Base-by-base conservation (phyloP, 345 rosid species). In the Kernera saxatilis region DNA sequence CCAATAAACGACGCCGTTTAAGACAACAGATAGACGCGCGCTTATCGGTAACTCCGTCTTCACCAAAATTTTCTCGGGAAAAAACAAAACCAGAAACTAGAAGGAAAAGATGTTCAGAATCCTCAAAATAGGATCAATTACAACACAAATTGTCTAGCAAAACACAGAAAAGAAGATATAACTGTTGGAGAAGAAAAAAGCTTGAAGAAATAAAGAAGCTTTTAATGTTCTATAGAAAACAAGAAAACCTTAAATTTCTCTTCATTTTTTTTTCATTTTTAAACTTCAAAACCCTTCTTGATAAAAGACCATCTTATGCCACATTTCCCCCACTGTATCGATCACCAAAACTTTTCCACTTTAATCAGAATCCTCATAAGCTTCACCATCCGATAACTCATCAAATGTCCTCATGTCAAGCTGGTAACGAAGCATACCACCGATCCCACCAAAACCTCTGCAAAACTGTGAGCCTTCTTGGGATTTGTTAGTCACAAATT, bases 391-490 rank as follows among this genome's bases (percentile, higher is more conserved):
- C 18, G 97, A 90, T 14, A 85, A 59, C 44, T 90, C 98, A 73
- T 92, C 95, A 48, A 86, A 92, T 10, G 91, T 78, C 77, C 95
- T 81, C 74, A 92, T 84, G 80, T 92, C 98, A 50, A 92, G 83
- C 82, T 90, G 95, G 84, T 90, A 92, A 41, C 98, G 89, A 1
- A 92, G 86, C 72, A 92, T 86, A 12, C 98, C 98, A 32, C 98
- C 97, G 39, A 91, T 89, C 55, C 97, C 97, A 53, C 96, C 97
- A 62, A 91, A 91, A 5, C 97, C 96, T 81, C 97, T 64, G 83
- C 96, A 91, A 78, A 91, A 91, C 78, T 89, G 96, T 36, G 96
- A 91, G 43, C 98, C 97, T 75, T 92, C 97, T 78, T 92, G 97
- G 2, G 98, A 90, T 57, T 88, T 92, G 79, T 92, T 89, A 32